These are phyloP conservation scores for Kernera saxatilis DNA, from an alignment of 345 rosid genomes.

Conservation along the genomic window DNA sequence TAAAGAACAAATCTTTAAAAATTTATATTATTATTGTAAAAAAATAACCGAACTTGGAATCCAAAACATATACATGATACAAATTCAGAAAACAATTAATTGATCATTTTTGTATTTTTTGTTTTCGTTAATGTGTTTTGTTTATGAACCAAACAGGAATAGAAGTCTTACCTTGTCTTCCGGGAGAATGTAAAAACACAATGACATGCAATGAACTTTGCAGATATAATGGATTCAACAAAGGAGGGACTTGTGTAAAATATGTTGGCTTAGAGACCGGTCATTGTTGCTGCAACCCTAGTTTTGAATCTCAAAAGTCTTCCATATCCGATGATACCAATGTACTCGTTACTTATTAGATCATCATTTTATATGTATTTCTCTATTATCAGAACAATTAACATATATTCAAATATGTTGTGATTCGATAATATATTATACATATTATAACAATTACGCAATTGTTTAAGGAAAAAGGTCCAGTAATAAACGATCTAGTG, in stretches of 20 bases:
- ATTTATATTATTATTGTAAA: too few species aligned
- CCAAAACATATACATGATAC: too few species aligned
- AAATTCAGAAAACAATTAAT: too few species aligned
- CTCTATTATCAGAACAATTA: neutral
- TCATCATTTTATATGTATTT: neutral
- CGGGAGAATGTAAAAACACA: neutral
- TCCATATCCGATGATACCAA: neutral
- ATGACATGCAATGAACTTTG: neutral
- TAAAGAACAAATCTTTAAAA: too few species aligned
- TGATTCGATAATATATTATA: neutral
- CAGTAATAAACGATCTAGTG: too few species aligned
- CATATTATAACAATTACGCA: neutral
- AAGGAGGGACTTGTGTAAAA: neutral
- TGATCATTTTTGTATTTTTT: too few species aligned
- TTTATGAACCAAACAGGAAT: neutral
- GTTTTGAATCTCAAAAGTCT: neutral
- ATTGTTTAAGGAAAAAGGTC: too few species aligned
- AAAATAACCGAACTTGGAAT: too few species aligned
- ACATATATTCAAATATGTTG: neutral
- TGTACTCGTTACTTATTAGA: neutral
- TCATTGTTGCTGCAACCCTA: slow-evolving; percentile 4
- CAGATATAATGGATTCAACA: neutral
- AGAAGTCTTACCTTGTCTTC: neutral
- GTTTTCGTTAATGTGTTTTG: too few species aligned
- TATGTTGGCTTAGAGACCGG: neutral